Percentiles rank a stretch among this genome's conserved stretches.
phyloP scores from a whole-genome alignment of 352 stramenopile species.

The Phytophthora sojae region DNA sequence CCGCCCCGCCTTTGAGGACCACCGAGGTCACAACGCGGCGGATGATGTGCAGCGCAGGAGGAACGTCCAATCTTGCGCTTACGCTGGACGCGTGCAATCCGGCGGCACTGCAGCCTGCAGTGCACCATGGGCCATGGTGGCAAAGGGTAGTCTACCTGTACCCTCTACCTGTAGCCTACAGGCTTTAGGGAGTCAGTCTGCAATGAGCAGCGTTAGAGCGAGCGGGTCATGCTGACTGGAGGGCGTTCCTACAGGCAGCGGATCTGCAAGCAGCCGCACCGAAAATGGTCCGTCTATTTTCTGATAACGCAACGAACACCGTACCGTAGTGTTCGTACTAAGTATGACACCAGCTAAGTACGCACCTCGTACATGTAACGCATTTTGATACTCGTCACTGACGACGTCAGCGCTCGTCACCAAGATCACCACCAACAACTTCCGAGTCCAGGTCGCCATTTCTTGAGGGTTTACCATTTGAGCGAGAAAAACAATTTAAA shows the following conservation, averaged over 20 bases:
- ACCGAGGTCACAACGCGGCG: not conserved
- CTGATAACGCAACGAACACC: not conserved
- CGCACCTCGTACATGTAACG: no score
- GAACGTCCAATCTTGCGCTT: not conserved
- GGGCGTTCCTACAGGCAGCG: no score
- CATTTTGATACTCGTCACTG: no score
- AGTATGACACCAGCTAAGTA: no score
- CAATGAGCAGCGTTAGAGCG: not conserved
- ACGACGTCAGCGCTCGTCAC: no score
- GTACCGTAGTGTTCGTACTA: no score
- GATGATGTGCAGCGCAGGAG: constrained; percentile 1
- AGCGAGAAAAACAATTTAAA: constrained; percentile 22
- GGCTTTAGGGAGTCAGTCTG: not conserved
- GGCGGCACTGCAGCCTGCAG: not conserved
- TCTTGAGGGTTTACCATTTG: constrained; percentile 13
- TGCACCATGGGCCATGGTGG: no score
- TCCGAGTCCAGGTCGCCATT: not conserved
- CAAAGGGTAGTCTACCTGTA: no score
- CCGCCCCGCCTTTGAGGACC: constrained; percentile 7
- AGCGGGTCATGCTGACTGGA: not conserved
- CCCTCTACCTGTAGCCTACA: no score
- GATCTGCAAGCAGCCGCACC: no score
- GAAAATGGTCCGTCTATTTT: not conserved
- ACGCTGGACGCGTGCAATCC: not conserved
- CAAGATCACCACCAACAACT: no score